Conservation (phyloP, 805 yeast species). For the Saccharomycopsis amapae region DNA sequence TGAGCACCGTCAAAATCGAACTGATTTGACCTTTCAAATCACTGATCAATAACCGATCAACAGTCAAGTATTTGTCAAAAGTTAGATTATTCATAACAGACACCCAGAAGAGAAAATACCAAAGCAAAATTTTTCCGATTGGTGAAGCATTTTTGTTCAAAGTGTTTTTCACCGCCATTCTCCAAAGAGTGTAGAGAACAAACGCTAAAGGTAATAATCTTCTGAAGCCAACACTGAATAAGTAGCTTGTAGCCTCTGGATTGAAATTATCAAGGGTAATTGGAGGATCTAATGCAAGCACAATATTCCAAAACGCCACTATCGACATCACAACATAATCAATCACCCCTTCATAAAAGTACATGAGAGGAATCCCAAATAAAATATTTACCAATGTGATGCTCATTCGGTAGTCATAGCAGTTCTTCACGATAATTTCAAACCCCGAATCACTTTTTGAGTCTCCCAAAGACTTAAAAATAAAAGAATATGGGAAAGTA, state of each 20-base stretch:
- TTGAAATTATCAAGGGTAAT: conserved; percentile 34
- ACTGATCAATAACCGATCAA: conserved; percentile 67
- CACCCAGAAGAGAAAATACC: conserved; percentile 81
- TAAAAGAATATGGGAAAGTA: conserved; percentile 68
- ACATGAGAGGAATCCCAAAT: conserved; percentile 56
- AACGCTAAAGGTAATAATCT: conserved; percentile 71
- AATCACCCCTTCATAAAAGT: conserved; percentile 36
- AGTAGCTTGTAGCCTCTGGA: conserved; percentile 48
- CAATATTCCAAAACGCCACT: conserved; percentile 80
- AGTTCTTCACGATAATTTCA: conserved; percentile 36
- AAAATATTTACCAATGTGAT: conserved; percentile 52
- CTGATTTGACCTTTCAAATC: conserved; percentile 77
- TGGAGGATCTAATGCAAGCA: conserved; percentile 78
- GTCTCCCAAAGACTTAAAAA: conserved; percentile 35
- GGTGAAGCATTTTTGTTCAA: conserved; percentile 36
- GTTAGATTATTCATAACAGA: conserved; percentile 83
- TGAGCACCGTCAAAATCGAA: conserved; percentile 54
- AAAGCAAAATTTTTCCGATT: conserved; percentile 34
- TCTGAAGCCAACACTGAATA: conserved; percentile 65
- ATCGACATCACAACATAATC: conserved; percentile 57
- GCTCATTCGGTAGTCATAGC: conserved; percentile 60
- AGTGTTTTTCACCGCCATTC: conserved; percentile 42
- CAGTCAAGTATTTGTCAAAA: conserved; percentile 72
- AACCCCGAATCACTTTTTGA: background rate
- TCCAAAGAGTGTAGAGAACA: conserved; percentile 64